phyloP scores from a whole-genome alignment of 2,329 filamentous ascomycete genomes.

The Aspergillus latus region DNA sequence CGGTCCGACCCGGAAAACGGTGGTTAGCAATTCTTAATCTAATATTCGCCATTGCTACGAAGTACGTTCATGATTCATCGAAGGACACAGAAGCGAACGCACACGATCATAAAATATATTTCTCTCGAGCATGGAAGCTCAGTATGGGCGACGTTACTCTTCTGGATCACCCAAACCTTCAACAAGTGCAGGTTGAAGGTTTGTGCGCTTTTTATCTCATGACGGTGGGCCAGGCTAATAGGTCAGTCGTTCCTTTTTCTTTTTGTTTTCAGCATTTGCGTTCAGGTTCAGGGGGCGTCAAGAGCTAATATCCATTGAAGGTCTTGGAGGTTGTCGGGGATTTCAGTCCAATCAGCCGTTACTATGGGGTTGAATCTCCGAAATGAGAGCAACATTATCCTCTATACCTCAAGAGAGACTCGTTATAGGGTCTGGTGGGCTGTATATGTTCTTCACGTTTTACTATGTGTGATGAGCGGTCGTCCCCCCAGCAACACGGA shows the following conservation, averaged over 20 bases:
- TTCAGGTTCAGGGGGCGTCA: neutral
- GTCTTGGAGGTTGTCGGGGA: constrained; percentile 44
- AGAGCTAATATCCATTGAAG: constrained; percentile 22
- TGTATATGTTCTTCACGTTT: constrained; percentile 42
- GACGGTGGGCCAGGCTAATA: constrained; percentile 43
- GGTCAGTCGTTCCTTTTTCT: constrained; percentile 27
- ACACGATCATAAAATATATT: constrained; percentile 43
- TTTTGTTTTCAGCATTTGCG: neutral
- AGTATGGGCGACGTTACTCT: constrained; percentile 37
- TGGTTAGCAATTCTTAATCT: constrained; percentile 47
- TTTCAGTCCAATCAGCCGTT: constrained; percentile 43
- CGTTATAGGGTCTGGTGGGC: constrained; percentile 49
- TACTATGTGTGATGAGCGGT: constrained; percentile 45
- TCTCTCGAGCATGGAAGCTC: constrained; percentile 44
- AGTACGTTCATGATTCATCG: constrained; percentile 35
- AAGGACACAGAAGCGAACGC: constrained; percentile 26
- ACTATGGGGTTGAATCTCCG: constrained; percentile 46
- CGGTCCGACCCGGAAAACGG: constrained; percentile 37
- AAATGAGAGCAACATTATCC: constrained; percentile 39
- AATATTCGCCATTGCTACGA: constrained; percentile 46
- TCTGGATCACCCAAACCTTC: constrained; percentile 43
- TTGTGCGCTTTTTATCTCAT: constrained; percentile 44
- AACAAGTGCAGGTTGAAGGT: constrained; percentile 46
- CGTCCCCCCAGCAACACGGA: constrained; percentile 41
- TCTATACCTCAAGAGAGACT: constrained; percentile 41